phyloP scores from a whole-genome alignment of 768 basidiomycete species.

The Leccinum olivaceopallidum region DNA sequence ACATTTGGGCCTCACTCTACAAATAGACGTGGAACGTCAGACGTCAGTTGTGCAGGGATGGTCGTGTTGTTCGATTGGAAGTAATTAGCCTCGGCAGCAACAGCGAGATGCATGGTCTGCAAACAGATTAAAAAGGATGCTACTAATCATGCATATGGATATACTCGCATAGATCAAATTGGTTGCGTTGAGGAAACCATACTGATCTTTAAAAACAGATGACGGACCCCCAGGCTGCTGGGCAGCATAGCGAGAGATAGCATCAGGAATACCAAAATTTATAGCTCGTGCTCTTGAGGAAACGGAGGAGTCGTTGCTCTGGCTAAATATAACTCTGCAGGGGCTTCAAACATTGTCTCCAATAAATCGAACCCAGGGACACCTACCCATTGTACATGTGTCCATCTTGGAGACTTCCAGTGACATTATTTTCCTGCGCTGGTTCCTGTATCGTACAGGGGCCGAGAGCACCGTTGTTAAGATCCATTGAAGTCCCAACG shows the following conservation, averaged over 20 bases:
- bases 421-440: slow-evolving; percentile 48
- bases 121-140: not conserved
- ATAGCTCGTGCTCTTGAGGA: slow-evolving; percentile 51
- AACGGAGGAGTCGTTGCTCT: slow-evolving; percentile 44
- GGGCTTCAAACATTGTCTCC: not conserved
- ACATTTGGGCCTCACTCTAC: slow-evolving; percentile 49
- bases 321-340: slow-evolving; percentile 42
- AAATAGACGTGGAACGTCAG: slow-evolving; percentile 48
- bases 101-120: slow-evolving; percentile 59
- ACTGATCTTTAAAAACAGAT: slow-evolving; percentile 46
- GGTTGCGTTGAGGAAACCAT: slow-evolving; percentile 57
- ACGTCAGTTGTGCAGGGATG: slow-evolving; percentile 40
- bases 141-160: not conserved
- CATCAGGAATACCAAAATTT: slow-evolving; percentile 54
- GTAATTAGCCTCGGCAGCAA: slow-evolving; percentile 59
- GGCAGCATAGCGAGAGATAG: slow-evolving; percentile 56
- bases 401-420: slow-evolving; percentile 45
- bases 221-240: slow-evolving; percentile 42
- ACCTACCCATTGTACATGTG: slow-evolving; percentile 60
- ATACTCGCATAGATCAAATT: slow-evolving; percentile 34
- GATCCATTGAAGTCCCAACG: slow-evolving; percentile 43
- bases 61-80: slow-evolving; percentile 46
- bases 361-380: not conserved
- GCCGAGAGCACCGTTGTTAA: slow-evolving; percentile 44
- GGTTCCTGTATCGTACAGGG: slow-evolving; percentile 35